A percentile compares a stretch with the other conserved stretches of the same genome.
Conservation (phyloP, 2,329 filamentous ascomycete genomes). For the Aspergillus sp. region DNA sequence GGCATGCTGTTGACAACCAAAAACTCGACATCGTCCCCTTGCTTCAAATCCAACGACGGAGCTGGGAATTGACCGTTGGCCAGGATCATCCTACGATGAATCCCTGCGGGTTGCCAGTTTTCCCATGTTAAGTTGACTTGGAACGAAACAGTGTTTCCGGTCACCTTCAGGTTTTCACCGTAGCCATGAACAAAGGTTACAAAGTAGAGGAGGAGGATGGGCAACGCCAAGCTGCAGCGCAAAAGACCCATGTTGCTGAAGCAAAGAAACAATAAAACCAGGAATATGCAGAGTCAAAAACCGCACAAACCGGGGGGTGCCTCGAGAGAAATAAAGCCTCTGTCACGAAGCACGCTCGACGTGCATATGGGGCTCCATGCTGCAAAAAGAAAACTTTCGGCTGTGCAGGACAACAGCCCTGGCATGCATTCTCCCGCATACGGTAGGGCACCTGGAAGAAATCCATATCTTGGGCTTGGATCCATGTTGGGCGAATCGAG, state of each 20-base stretch:
- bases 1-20: constrained; percentile 28
- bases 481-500: background rate
- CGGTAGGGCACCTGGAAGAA: background rate
- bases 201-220: constrained; percentile 12
- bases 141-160: constrained; percentile 23
- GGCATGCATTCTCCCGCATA: background rate
- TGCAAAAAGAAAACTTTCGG: background rate
- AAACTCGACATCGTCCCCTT: constrained; percentile 30
- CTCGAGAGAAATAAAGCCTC: background rate
- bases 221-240: constrained; percentile 3
- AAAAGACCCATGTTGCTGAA: constrained; percentile 7
- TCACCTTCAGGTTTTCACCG: background rate
- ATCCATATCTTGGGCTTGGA: background rate
- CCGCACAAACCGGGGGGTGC: background rate
- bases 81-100: constrained; percentile 27
- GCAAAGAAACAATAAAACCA: background rate
- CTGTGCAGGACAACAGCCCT: background rate
- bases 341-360: background rate
- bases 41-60: constrained; percentile 23
- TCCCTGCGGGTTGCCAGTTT: constrained; percentile 27
- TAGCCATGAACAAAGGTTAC: constrained; percentile 8
- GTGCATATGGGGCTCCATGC: background rate
- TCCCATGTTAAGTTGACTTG: constrained; percentile 34
- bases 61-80: constrained; percentile 31
- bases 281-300: background rate